Conservation (phyloP, 2,329 filamentous ascomycete species). For the Talaromyces rugulosus region DNA sequence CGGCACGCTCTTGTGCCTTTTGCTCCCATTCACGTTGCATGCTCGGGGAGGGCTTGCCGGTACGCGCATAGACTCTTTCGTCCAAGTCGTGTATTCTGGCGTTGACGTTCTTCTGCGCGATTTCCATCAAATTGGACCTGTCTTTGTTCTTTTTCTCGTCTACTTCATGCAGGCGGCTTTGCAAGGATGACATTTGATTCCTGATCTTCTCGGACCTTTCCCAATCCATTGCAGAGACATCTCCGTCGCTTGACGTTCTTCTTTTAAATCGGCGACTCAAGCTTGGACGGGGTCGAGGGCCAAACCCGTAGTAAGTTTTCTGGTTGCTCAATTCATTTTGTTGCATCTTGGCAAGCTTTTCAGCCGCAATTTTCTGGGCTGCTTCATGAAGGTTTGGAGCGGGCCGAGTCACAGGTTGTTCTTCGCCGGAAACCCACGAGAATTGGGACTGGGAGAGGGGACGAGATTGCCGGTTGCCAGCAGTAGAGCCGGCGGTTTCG, state of each 20-base stretch:
- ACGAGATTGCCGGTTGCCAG: slow-evolving; percentile 33
- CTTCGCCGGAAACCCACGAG: slow-evolving; percentile 23
- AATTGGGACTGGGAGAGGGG: slow-evolving; percentile 26
- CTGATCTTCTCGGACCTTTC: slow-evolving; percentile 68
- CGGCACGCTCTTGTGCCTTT: slow-evolving; percentile 65
- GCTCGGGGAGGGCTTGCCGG: slow-evolving; percentile 66
- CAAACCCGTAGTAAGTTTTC: slow-evolving; percentile 67
- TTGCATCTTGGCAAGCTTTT: slow-evolving; percentile 75
- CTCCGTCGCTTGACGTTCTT: slow-evolving; percentile 64
- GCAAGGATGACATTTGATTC: slow-evolving; percentile 74
- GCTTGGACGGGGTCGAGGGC: slow-evolving; percentile 45
- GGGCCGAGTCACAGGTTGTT: slow-evolving; percentile 18
- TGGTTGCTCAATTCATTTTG: slow-evolving; percentile 66
- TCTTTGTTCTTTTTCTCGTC: slow-evolving; percentile 71
- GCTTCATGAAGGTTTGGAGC: slow-evolving; percentile 67
- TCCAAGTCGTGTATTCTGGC: slow-evolving; percentile 76
- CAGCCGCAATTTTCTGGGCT: slow-evolving; percentile 79
- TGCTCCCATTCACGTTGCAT: slow-evolving; percentile 73
- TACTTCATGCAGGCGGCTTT: slow-evolving; percentile 62
- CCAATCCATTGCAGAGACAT: slow-evolving; percentile 58
- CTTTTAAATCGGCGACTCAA: slow-evolving; percentile 56
- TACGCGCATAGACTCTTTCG: slow-evolving; percentile 70
- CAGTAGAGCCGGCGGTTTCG: slow-evolving; percentile 21
- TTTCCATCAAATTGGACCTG: slow-evolving; percentile 68
- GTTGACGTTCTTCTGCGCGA: slow-evolving; percentile 82